Evolutionary conservation across 257 asterid genomes (phyloP), one percentile per base, ranked within the genome.

Genomic region (Solanum medicagineum): DNA sequence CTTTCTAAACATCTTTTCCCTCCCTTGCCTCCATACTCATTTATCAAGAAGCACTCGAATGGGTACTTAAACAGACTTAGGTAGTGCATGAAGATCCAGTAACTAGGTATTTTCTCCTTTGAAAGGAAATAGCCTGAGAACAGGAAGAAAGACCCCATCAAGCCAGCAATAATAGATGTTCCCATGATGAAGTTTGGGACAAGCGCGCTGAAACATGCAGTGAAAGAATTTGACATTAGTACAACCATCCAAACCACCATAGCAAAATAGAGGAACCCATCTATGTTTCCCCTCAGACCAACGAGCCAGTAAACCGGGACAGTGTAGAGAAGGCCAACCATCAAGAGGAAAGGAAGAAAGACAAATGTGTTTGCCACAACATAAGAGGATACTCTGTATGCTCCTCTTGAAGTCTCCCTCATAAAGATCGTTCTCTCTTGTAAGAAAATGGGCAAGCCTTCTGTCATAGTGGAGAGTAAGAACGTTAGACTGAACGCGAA

Each of bases 141-240:
- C 45, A 96, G 94, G 24, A 96, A 96, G 88, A 96, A 96, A 2
- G 95, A 92, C 19, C 99, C 99, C 99, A 94, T 95, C 45, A 94
- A 73, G 32, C 99, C 99, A 1, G 99, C 93, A n/a, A 94, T 93
- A 26, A 94, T 85, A 4, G 98, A 93, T 1, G 94, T 85, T 49
- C 98, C 99, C 97, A 93, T 92, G 73, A 94, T 96, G 89, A 93
- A 96, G 84, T 93, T 90, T 4, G 99, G 99, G 82, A 94, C 98
- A 7, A 96, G 92, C 1, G 96, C 98, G 79, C 97, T 93, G 90
- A 93, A 96, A 86, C 92, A 94, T 2, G 96, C 94, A n/a, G 98
- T 94, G 84, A 94, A 92, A 4, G 99, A 89, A 84, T 93, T 96
- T 49, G 98, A 92, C 99, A 92, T 91, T 42, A 94, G 89, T 40